Conservation (phyloP, 202 grass and related monocot genomes). For the Digitaria exilis region DNA sequence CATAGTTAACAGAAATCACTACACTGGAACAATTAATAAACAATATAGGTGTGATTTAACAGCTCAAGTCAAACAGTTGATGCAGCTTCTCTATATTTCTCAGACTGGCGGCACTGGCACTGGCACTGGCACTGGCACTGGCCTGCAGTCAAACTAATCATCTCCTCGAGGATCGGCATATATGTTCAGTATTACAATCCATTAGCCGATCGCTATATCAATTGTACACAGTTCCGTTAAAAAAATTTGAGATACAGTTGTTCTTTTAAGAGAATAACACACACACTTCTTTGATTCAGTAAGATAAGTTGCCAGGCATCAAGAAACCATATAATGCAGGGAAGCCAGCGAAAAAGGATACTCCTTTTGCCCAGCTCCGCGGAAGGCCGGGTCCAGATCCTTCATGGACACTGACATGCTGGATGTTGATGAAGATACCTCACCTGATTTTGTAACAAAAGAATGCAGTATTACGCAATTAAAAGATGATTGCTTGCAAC, state of each 20-base stretch:
- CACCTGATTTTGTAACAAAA: slow-evolving; percentile 56
- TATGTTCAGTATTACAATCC: neutral
- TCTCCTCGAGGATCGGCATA: neutral
- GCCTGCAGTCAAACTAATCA: neutral
- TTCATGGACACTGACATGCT: slow-evolving; percentile 90
- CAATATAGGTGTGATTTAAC: neutral
- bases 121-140: neutral
- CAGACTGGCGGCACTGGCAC: no score
- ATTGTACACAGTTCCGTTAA: neutral
- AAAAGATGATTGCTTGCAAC: neutral
- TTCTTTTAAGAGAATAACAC: no score
- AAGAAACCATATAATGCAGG: neutral
- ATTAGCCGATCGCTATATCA: neutral
- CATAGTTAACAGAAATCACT: neutral
- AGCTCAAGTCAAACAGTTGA: neutral
- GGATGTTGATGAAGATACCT: slow-evolving; percentile 41
- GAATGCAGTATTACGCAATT: slow-evolving; percentile 20
- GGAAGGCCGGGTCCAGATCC: slow-evolving; percentile 90
- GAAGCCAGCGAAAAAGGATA: slow-evolving; percentile 65
- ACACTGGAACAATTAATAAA: neutral
- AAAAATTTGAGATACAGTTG: no score
- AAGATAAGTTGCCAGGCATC: neutral
- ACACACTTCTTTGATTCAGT: neutral
- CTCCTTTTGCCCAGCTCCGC: slow-evolving; percentile 86
- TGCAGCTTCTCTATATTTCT: neutral